phyloP scores from a whole-genome alignment of 2,329 filamentous ascomycete species.

The Rutstroemia sp. region DNA sequence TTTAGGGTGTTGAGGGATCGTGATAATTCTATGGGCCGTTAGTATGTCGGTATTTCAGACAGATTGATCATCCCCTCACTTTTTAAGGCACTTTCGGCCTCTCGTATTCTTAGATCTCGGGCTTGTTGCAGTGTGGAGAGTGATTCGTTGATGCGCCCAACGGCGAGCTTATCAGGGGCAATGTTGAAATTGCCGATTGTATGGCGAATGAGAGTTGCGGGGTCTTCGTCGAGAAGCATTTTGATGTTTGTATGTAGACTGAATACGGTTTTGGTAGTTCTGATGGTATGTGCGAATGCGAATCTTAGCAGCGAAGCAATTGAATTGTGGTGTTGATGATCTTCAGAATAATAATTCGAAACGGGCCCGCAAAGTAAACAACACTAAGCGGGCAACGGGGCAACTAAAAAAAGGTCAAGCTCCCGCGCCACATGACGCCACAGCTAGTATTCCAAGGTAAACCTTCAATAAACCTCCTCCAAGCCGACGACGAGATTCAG shows the following conservation, averaged over 20 bases:
- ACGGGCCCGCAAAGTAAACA: constrained; percentile 2
- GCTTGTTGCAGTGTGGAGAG: constrained; percentile 77
- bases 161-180: constrained; percentile 73
- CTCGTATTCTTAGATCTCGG: constrained; percentile 68
- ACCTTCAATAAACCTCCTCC: constrained; percentile 7
- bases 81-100: constrained; percentile 59
- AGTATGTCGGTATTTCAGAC: not conserved
- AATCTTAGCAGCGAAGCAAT: not conserved
- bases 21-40: constrained; percentile 45
- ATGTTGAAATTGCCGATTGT: constrained; percentile 96
- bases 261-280: not conserved
- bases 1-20: constrained; percentile 69
- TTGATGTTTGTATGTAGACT: constrained; percentile 31
- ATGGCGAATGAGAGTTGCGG: constrained; percentile 80
- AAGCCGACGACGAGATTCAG: constrained; percentile 4
- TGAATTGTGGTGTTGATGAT: not conserved
- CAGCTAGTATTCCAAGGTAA: constrained; percentile 9
- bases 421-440: constrained; percentile 8
- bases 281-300: not conserved
- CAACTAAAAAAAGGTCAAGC: constrained; percentile 1
- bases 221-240: constrained; percentile 94
- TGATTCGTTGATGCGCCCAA: constrained; percentile 77
- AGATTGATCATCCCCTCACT: constrained; percentile 35
- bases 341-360: not conserved
- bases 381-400: constrained; percentile 1